phyloP scores from a whole-genome alignment of 495 filamentous ascomycete genomes.

The Hypoxylon trugodes region DNA sequence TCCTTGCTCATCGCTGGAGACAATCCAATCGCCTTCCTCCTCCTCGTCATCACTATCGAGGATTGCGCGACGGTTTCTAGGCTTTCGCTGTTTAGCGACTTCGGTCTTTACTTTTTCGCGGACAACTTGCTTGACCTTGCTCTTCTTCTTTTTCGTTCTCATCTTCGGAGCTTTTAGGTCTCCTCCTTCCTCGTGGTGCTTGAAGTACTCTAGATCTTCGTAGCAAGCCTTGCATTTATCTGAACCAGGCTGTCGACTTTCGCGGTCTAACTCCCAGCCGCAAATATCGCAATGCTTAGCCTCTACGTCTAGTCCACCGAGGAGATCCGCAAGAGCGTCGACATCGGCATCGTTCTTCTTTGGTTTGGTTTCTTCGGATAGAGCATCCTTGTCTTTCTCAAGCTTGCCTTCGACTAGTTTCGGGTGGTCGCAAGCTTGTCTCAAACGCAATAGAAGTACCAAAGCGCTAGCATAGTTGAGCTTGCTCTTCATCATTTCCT shows the following conservation, averaged over 20 bases:
- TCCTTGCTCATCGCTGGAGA: conserved; percentile 67
- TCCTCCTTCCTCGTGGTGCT: conserved; percentile 49
- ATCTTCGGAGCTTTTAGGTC: conserved; percentile 39
- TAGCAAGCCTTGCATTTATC: conserved; percentile 74
- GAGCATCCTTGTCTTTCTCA: conserved; percentile 84
- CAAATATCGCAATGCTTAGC: conserved; percentile 91
- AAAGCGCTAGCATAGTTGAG: conserved; percentile 79
- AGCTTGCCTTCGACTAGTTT: conserved; percentile 84
- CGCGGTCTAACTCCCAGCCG: conserved; percentile 69
- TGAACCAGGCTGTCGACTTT: conserved; percentile 64
- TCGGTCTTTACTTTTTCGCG: conserved; percentile 56
- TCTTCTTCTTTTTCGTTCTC: conserved; percentile 45
- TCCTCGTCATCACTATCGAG: conserved; percentile 73
- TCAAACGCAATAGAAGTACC: conserved; percentile 83
- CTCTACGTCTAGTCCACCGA: conserved; percentile 83
- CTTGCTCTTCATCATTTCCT: conserved; percentile 84
- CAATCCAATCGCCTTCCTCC: conserved; percentile 79
- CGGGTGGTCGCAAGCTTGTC: conserved; percentile 95
- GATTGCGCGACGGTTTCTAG: conserved; percentile 63
- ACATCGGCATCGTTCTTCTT: conserved; percentile 63
- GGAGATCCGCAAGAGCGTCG: conserved; percentile 84
- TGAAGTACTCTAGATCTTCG: conserved; percentile 63
- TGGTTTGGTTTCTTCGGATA: conserved; percentile 68
- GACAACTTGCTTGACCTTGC: conserved; percentile 57
- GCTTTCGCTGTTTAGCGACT: conserved; percentile 51